Percentiles rank a stretch among this genome's conserved stretches.
phyloP scores from a whole-genome alignment of 1,284 basidiomycete species.

The Farysia itapuensis region DNA sequence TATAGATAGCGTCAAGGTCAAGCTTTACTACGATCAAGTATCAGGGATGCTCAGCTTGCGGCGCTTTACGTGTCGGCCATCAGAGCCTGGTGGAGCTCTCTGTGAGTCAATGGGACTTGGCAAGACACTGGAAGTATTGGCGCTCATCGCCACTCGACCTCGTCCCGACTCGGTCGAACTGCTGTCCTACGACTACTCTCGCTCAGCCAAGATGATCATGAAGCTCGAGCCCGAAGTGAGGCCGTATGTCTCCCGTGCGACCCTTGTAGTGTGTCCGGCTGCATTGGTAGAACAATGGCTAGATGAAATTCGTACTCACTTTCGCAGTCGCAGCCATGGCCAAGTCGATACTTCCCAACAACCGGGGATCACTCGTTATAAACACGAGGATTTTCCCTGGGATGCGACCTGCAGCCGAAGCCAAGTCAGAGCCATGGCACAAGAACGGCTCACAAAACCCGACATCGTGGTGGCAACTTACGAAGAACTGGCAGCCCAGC shows the following conservation, averaged over 20 bases:
- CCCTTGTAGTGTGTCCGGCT: slow-evolving; percentile 38
- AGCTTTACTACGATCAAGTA: slow-evolving; percentile 34
- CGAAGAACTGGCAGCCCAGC: slow-evolving; percentile 35
- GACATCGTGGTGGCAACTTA: slow-evolving; percentile 45
- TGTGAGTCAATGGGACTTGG: slow-evolving; percentile 46
- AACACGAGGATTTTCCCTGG: slow-evolving; percentile 26
- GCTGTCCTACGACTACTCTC: slow-evolving; percentile 23
- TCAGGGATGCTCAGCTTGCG: slow-evolving; percentile 30
- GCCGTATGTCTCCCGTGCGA: slow-evolving; percentile 31
- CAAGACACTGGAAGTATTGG: slow-evolving; percentile 36
- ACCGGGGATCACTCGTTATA: slow-evolving; percentile 24
- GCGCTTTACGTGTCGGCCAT: slow-evolving; percentile 20
- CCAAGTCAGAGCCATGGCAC: slow-evolving; percentile 10
- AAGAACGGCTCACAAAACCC: slow-evolving; percentile 8
- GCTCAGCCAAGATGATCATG: slow-evolving; percentile 29
- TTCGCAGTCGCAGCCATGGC: slow-evolving; percentile 28
- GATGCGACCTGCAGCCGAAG: slow-evolving; percentile 2
- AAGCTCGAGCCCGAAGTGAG: slow-evolving; percentile 7
- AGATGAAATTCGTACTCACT: slow-evolving; percentile 40
- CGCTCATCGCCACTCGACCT: slow-evolving; percentile 34
- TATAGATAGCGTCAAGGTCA: slow-evolving; percentile 14
- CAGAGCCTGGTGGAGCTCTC: slow-evolving; percentile 42
- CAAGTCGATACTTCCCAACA: no score
- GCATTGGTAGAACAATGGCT: slow-evolving; percentile 43
- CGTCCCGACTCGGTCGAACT: slow-evolving; percentile 14